phyloP scores from a whole-genome alignment of 371 early-diverging fungal species.

The Mucor indicus region DNA sequence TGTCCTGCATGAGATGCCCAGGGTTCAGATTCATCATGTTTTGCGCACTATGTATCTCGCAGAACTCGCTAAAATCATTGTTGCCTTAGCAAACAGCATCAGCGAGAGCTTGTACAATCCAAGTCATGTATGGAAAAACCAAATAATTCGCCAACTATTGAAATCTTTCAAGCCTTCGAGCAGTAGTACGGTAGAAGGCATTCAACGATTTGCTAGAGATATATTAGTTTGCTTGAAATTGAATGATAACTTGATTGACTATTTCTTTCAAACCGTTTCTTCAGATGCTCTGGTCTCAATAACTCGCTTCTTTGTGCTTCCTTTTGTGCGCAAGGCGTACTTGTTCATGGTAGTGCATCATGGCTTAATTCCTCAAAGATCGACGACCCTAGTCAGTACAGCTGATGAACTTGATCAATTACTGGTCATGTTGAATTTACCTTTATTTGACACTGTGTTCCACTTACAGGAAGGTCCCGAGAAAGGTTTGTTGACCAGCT shows the following conservation, averaged over 20 bases:
- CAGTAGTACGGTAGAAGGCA: conserved; percentile 2
- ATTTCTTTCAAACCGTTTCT: conserved; percentile 11
- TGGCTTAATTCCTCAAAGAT: conserved; percentile 38
- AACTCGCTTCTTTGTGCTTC: conserved; percentile 31
- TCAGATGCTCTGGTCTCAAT: conserved; percentile 22
- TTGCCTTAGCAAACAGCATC: conserved; percentile 23
- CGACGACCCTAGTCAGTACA: no score
- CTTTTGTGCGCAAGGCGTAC: conserved; percentile 37
- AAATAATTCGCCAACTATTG: no score
- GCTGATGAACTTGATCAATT: conserved; percentile 16
- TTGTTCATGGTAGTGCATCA: conserved; percentile 39
- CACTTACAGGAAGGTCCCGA: conserved; percentile 19
- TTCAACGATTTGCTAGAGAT: conserved; percentile 9
- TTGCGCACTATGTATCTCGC: conserved; percentile 61
- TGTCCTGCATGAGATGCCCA: conserved; percentile 29
- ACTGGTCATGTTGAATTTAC: conserved; percentile 25
- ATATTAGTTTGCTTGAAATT: conserved; percentile 5
- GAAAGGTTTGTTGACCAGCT: conserved; percentile 20
- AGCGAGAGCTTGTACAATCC: conserved; percentile 1
- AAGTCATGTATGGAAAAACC: neutral
- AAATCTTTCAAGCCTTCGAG: no score
- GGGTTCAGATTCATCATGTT: conserved; percentile 57
- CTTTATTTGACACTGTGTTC: conserved; percentile 25
- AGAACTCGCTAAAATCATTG: conserved; percentile 56
- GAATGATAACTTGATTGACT: conserved; percentile 4